Percentiles rank a stretch among this genome's conserved stretches.
phyloP scores from a whole-genome alignment of 345 rosid species.

The Dipteronia sinensis region DNA sequence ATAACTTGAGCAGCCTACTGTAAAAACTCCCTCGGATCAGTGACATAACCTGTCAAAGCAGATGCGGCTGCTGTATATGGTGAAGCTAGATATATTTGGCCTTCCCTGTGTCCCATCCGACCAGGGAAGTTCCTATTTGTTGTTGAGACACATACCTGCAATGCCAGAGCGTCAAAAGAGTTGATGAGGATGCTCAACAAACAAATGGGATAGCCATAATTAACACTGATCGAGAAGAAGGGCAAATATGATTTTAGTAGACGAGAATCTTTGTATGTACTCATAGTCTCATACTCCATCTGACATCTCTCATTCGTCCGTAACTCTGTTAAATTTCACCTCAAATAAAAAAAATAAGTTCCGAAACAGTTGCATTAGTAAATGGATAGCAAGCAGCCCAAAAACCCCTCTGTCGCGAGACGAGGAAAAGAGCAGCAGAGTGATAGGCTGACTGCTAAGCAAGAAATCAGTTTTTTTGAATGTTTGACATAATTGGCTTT shows the following conservation, averaged over 20 bases:
- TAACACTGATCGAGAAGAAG: background rate
- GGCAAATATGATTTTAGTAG: background rate
- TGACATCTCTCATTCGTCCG: background rate
- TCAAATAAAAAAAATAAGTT: background rate
- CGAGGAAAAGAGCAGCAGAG: background rate
- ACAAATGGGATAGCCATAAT: background rate
- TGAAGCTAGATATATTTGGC: constrained; percentile 93
- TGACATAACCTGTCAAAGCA: constrained; percentile 87
- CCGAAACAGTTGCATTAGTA: background rate
- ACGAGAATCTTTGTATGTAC: background rate
- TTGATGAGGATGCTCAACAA: background rate
- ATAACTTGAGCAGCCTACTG: constrained; percentile 33
- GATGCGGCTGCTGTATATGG: constrained; percentile 98
- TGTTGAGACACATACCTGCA: constrained; percentile 73
- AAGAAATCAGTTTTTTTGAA: background rate
- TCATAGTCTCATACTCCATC: no score
- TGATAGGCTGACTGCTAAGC: background rate
- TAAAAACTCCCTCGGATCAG: constrained; percentile 98
- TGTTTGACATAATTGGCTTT: background rate
- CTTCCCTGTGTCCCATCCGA: constrained; percentile 99
- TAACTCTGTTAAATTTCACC: background rate
- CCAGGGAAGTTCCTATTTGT: constrained; percentile 99
- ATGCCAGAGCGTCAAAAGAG: background rate
- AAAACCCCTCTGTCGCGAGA: background rate
- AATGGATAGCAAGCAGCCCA: background rate